Evolutionary conservation across 805 yeast genomes (phyloP), one percentile per base, ranked within the genome.

Genomic region (Candida coquimbonensis): DNA sequence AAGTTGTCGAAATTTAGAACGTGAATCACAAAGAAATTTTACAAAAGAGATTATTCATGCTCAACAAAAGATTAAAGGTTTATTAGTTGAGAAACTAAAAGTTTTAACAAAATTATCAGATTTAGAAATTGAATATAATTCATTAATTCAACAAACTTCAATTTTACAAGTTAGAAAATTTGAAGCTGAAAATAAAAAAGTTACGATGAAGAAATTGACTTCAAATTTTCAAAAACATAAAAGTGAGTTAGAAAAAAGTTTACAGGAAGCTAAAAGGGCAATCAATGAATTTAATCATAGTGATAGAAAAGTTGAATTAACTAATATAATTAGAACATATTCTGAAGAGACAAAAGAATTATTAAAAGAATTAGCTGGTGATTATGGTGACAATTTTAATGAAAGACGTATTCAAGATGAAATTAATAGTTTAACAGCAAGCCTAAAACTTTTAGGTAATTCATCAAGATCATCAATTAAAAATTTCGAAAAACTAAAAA

Each of bases 391-490:
- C 3, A 60, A 53, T 9, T 72, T 80, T 42, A 66, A 68, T 19
- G 70, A 72, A 48, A 50, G 46, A 5, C 55, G 54, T 40, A 59
- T 80, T 9, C 49, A 63, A 31, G 70, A 64, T 12, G 66, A 64
- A 40, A 70, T 80, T 29, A 65, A 65, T 25, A 62, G 67, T 33
- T 61, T 80, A 25, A 73, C 73, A 41, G 75, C 77, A 17, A 83
- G 75, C 43, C 50, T 70, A 33, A 54, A 59, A 14, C 54, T 64
- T 47, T 42, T 65, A 25, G 59, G 60, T 4, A 65, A 67, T 40
- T 62, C 67, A 38, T 70, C 70, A 44, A 65, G 60, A 36, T 66
- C 74, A 0, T 64, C 73, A 0, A 53, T 69, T 17, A 59, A 60
- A 3, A 61, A 63, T 21, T 51, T 70, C 40, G 64, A 63, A 38